Evolutionary conservation across 345 rosid genomes (phyloP), one percentile per base, ranked within the genome.

Genomic region (Jatropha curcas): DNA sequence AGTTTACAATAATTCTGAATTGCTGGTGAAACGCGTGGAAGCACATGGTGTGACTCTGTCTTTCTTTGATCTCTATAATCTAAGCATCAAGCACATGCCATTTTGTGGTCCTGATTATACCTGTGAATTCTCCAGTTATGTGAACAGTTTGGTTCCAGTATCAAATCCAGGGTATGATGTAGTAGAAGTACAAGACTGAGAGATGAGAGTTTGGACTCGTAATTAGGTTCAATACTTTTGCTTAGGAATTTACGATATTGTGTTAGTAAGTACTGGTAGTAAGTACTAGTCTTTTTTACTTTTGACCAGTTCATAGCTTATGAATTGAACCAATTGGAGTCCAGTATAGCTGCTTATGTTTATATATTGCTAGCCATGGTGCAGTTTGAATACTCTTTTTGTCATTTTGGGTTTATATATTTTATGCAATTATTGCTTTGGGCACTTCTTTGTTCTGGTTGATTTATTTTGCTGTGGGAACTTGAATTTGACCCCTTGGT

Each of bases 101-200:
- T 11, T 67, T 1, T 72, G 71, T 52, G 24, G 39, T 57, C 46
- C 52, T 45, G 71, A 67, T 13, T 72, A 27, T 63, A 46, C 80
- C 9, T 78, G 66, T 14, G 74, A 78, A 37, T 30, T 71, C 45
- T 74, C 16, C 45, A 71, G 76, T 33, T 74, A 76, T 55, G 87
- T 76, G 39, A 83, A 76, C 35, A 84, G 87, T 67, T 64, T 84
- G 64, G 68, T 81, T 58, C 61, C 76, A 7, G 79, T 78, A 14
- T 5, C 8, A 25, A 41, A 53, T 55, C 46, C 73, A 57, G 41
- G 41, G 60, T n/a, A 56, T 58, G 72, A 30, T 37, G 62, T 41
- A 37, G 25, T 11, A 68, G 53, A 58, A 50, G 43, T 66, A 14
- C 39, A 1, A 37, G 48, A 20, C 28, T 41, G 14, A 19, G 73